Evolutionary conservation across 2,329 filamentous ascomycete species (phyloP).

Genomic region (Clarireedia homoeocarpa): DNA sequence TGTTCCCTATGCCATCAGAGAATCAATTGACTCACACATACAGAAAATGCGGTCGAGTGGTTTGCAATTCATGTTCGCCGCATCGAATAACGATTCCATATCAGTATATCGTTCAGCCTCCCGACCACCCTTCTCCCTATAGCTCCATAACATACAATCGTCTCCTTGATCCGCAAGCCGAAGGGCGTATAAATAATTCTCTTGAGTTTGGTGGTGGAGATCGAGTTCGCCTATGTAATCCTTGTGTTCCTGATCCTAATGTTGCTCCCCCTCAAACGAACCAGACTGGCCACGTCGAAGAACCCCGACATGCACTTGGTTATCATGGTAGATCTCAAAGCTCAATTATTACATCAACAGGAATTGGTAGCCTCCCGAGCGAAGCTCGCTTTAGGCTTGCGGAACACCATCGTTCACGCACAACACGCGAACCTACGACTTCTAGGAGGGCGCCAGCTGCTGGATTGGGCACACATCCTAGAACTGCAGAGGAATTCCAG

Average conservation of each 20-base stretch:
- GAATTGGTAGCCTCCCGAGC: neutral
- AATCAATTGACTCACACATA: neutral
- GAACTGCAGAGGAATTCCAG: slow-evolving; percentile 2
- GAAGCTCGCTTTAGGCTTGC: slow-evolving; percentile 4
- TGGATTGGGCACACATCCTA: neutral
- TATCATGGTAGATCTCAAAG: slow-evolving; percentile 9
- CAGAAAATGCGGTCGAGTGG: slow-evolving; percentile 86
- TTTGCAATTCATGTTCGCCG: slow-evolving; percentile 83
- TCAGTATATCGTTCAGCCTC: slow-evolving; percentile 83
- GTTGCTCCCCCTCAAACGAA: slow-evolving; percentile 41
- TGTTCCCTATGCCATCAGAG: neutral
- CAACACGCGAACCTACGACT: neutral
- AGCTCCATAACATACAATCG: slow-evolving; percentile 9
- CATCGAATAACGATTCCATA: slow-evolving; percentile 92
- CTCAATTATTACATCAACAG: slow-evolving; percentile 1
- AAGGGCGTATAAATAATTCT: slow-evolving; percentile 16
- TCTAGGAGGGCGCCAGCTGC: neutral
- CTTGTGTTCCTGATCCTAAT: slow-evolving; percentile 64
- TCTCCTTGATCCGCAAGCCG: slow-evolving; percentile 15
- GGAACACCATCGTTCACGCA: neutral
- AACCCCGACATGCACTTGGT: slow-evolving; percentile 10
- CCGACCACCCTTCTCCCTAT: slow-evolving; percentile 29
- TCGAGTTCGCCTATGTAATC: slow-evolving; percentile 63
- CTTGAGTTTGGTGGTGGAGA: slow-evolving; percentile 52
- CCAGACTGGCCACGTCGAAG: slow-evolving; percentile 6